Percentiles rank a stretch among this genome's conserved stretches.
Conservation (phyloP, 1,284 basidiomycete genomes). For the Cutaneotrichosporon spelunceum region DNA sequence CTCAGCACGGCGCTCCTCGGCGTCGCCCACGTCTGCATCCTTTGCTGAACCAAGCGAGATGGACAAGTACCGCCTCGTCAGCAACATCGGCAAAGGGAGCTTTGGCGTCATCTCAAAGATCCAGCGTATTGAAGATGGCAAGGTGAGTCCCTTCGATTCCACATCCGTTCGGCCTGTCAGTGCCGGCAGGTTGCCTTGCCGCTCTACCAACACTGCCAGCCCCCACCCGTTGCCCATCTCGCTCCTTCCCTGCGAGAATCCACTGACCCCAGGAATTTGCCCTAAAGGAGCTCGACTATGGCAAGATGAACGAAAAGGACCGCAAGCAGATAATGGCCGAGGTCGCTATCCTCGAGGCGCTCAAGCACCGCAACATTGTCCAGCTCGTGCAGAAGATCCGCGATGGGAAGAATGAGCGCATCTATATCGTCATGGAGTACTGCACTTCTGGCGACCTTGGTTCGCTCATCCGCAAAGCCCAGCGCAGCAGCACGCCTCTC, state of each 20-base stretch:
- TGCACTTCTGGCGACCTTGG: conserved; percentile 93
- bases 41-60: conserved; percentile 54
- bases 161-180: neutral
- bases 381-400: conserved; percentile 60
- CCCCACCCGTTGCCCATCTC: neutral
- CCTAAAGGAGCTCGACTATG: conserved; percentile 92
- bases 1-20: conserved; percentile 10
- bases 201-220: too few species aligned
- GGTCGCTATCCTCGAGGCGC: conserved; percentile 94
- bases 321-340: conserved; percentile 94
- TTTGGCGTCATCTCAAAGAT: conserved; percentile 97
- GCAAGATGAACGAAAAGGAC: conserved; percentile 87
- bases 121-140: conserved; percentile 73
- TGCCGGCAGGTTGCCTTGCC: too few species aligned
- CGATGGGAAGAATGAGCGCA: conserved; percentile 81
- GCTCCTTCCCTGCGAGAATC: neutral
- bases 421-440: conserved; percentile 96
- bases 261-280: conserved; percentile 66
- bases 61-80: conserved; percentile 77
- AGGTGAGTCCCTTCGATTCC: conserved; percentile 55
- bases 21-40: conserved; percentile 9
- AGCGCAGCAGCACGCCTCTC: conserved; percentile 59
- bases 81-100: conserved; percentile 92
- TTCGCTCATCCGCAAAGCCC: conserved; percentile 64
- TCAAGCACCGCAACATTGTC: conserved; percentile 92